Base-by-base conservation (phyloP, 177 flowering plant species). In the Telopea speciosissima region DNA sequence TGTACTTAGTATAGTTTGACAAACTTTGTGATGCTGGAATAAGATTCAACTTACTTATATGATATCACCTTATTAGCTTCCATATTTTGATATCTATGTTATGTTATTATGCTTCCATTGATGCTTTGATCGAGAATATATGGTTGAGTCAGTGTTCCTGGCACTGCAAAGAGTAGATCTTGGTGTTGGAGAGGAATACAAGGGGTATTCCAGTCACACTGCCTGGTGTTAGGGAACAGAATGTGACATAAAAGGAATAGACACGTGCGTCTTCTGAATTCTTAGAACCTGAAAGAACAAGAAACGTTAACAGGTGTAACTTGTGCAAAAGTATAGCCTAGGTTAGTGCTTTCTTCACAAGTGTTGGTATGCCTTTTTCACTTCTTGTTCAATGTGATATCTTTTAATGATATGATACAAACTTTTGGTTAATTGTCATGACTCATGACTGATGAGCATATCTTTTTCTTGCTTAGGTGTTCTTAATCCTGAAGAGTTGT, bases 271-370 rank as follows among this genome's bases (percentile, higher is more conserved):
- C 73, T 16, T 61, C 60, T 66, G 85, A 82, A 73, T 76, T 82
- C 22, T 36, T 25, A 16, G 88, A 84, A 78, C 80, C 80, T 22
- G 88, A 76, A 70, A 79, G 62, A 70, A 21, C 62, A 58, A 75
- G 65, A 64, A 84, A 75, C 67, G 73, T 11, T 69, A 84, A 80
- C 9, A 89, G 85, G 79, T 84, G 79, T 63, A 89, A 92, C 72
- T 76, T 92, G 79, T 93, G 97, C 33, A 87, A 90, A 75, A 92
- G 97, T 81, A 83, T 92, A 69, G 97, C 96, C 8, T 92, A 96
- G 97, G 95, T 90, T 74, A 87, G 78, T 69, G 97, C 95, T 6
- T 92, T 92, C 77, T 92, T 90, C 73, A 88, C 91, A 1, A 84
- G 78, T 83, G 91, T 84, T 68, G 97, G 97, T 86, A 68, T 64